Evolutionary conservation across 352 stramenopile genomes (phyloP), one percentile per base, ranked within the genome.

Genomic region (Pythium vanterpoolii): DNA sequence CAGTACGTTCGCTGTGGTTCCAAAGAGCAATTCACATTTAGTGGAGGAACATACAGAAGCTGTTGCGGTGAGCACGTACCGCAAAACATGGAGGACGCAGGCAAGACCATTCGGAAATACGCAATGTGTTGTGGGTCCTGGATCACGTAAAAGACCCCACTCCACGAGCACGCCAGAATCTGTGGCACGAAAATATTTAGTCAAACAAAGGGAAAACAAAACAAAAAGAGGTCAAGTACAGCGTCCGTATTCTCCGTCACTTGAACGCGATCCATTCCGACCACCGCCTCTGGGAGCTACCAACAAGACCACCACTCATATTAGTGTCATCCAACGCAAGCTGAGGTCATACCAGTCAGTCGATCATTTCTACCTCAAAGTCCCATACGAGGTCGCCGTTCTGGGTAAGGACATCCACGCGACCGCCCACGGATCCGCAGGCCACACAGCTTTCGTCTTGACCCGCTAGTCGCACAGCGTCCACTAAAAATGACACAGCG

Each of bases 131-230:
- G 44, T 19, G 77, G 62, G 48, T 80, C 71, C 26, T 75, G 55
- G 19, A 89, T 73, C 23, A 71, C 71, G 56, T 78, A 87, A 24
- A 90, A 55, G 51, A 75, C 59, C 3, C 83, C 83, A 62, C 77
- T 90, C 83, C 83, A 93, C 30, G 77, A 90, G 42, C 79, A 90
- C 4, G 68, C 74, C 9, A 90, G 65, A 47, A 93, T 68, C 80
- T 93, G 34, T 10, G 30, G 5, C 4, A 23, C 30, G 21, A 34
- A 4, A 31, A 38, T 8, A 7, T 13, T n/a, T n/a, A n/a, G 11
- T 30, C n/a, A 33, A 33, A 1, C 6, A 0, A 24, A 14, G 6
- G 10, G 6, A 44, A 1, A 39, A 30, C 16, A n/a, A 34, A 48
- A 18, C 31, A 38, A 2, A 31, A 64, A 0, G 21, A 54, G 1